Evolutionary conservation across 2,329 filamentous ascomycete genomes (phyloP).

Genomic region (Hansfordia pulvinata): DNA sequence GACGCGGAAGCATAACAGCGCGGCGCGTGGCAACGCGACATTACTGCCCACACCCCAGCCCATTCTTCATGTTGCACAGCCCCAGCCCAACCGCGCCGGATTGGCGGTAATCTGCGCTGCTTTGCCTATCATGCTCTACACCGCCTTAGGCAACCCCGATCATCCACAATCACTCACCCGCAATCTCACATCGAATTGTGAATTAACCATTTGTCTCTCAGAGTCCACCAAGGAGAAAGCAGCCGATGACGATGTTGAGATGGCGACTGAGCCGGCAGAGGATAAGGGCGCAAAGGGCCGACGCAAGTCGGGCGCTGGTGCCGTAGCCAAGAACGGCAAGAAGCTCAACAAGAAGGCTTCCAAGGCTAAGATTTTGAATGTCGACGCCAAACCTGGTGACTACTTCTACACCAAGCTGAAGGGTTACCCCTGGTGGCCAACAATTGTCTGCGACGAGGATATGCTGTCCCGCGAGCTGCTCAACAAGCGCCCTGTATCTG

Average conservation of each 20-base stretch:
- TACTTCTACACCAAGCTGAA: slow-evolving; percentile 89
- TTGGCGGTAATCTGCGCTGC: not conserved
- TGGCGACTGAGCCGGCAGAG: slow-evolving; percentile 6
- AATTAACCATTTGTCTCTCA: no score
- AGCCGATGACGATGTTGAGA: slow-evolving; percentile 10
- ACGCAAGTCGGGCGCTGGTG: slow-evolving; percentile 60
- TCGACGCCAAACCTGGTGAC: slow-evolving; percentile 79
- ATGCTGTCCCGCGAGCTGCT: slow-evolving; percentile 78
- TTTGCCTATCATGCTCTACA: slow-evolving; percentile 3
- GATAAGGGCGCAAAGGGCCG: slow-evolving; percentile 28
- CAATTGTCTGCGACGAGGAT: slow-evolving; percentile 83
- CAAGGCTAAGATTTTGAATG: slow-evolving; percentile 53
- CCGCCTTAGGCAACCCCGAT: slow-evolving; percentile 6
- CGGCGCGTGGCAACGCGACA: no score
- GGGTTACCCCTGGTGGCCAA: slow-evolving; percentile 89
- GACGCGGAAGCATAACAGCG: no score
- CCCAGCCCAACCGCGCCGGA: not conserved
- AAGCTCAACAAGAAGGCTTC: slow-evolving; percentile 81
- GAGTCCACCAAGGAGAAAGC: slow-evolving; percentile 1
- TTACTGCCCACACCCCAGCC: no score
- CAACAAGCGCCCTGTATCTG: slow-evolving; percentile 69
- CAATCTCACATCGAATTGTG: no score
- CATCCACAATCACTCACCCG: not conserved
- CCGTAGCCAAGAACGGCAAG: slow-evolving; percentile 61
- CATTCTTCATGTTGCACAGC: not conserved